Conservation (phyloP, 2,329 filamentous ascomycete species). For the Beauveria medogensis region DNA sequence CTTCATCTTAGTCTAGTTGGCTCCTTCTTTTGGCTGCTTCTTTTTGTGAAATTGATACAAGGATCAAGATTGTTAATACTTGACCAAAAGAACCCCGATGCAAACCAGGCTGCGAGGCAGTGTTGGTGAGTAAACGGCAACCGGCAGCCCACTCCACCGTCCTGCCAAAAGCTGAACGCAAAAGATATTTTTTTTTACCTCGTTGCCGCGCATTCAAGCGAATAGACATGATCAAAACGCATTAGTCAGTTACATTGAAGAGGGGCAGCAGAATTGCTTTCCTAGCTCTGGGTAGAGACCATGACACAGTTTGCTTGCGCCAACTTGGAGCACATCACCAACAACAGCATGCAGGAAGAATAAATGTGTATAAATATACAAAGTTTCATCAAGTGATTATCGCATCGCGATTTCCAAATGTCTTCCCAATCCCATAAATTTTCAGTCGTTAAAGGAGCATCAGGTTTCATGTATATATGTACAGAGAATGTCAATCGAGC, state of each 20-base stretch:
- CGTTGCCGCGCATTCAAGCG: too few species aligned
- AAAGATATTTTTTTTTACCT: too few species aligned
- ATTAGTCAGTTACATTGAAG: slow-evolving; percentile 10
- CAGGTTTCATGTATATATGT: neutral
- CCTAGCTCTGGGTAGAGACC: slow-evolving; percentile 15
- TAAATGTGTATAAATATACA: neutral
- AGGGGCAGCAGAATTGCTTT: slow-evolving; percentile 7
- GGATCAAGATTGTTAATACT: neutral
- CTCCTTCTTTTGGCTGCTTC: too few species aligned
- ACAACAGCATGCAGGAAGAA: neutral
- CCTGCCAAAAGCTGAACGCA: too few species aligned
- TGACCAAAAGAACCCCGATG: neutral
- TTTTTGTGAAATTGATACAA: too few species aligned
- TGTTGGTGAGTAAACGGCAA: neutral
- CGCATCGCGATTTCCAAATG: neutral
- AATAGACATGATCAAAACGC: neutral
- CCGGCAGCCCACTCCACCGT: neutral
- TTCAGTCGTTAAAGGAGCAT: neutral
- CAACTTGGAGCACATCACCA: slow-evolving; percentile 1
- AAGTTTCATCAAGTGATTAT: neutral
- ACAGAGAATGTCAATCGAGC: neutral
- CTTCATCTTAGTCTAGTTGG: too few species aligned
- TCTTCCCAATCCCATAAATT: neutral
- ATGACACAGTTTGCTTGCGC: slow-evolving; percentile 15
- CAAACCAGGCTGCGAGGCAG: neutral